Evolutionary conservation across 2,329 filamentous ascomycete species (phyloP), one percentile per base, ranked within the genome.

Genomic region (Pseudocercospora musae): DNA sequence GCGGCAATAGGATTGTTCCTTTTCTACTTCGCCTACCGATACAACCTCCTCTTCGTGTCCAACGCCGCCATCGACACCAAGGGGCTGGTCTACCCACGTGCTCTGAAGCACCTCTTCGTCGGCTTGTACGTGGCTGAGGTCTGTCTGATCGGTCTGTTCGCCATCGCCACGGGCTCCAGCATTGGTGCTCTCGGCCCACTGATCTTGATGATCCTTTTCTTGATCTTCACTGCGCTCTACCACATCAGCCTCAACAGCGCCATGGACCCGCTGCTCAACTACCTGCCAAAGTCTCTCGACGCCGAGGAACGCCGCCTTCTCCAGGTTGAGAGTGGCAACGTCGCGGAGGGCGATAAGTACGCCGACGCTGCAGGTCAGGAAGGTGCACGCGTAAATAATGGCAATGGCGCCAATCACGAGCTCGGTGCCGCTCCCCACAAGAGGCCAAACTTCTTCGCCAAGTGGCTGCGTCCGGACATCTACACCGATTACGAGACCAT

Each of bases 1-100:
- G 91, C 91, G 1, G 87, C 89, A 0, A 82, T 91, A 42, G 92
- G 91, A 27, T 84, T 97, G 62, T 86, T 83, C 21, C 80, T 95
- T 46, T 93, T 96, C 77, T 96, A 96, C 74, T 80, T 94, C 57
- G 90, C 92, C 53, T 96, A 92, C 82, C 86, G 90, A 18, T 96
- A 98, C 82, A 96, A 96, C 73, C 78, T 98, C 59, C 83, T 97
- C 55, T 97, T 91, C 75, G 92, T 96, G 37, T 89, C 88, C 56
- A 90, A 96, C 73, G 87, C 90, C 8, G 79, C 86, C 62, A 88
- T 96, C 71, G 92, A 97, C 73, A 96, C 91, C 40, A 91, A 96
- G 72, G 93, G 94, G 15, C 84, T 94, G 13, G 88, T 91, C 69
- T 97, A 96, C 73, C 89, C 91, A 0, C 89, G 89, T n/a, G 93